Evolutionary conservation across 305 asterid genomes (phyloP).

Genomic region (Ilex paraguariensis): DNA sequence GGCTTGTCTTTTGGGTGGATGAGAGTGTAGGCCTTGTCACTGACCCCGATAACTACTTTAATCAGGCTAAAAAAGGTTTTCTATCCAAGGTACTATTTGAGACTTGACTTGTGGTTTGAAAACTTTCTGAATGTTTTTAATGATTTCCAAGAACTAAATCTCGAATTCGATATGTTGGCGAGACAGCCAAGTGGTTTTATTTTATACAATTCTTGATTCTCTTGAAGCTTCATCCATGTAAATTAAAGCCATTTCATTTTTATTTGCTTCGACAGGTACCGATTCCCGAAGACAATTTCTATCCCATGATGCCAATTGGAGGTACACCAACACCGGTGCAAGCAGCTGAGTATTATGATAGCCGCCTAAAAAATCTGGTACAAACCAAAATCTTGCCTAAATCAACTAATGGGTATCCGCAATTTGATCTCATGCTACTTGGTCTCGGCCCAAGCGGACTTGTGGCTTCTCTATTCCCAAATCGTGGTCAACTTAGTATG

Average conservation of each 20-base stretch:
- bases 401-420: conserved; percentile 31
- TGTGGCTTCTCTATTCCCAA: conserved; percentile 48
- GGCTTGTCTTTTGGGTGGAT: conserved; percentile 84
- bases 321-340: conserved; percentile 16
- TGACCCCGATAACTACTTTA: conserved; percentile 56
- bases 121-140: too few relatives aligned
- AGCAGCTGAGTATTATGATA: conserved; percentile 40
- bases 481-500: conserved; percentile 8
- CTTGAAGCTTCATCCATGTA: too few relatives aligned
- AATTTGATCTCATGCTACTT: conserved; percentile 40
- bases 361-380: conserved; percentile 29
- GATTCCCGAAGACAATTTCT: conserved; percentile 29
- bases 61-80: conserved; percentile 57
- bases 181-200: too few relatives aligned
- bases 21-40: conserved; percentile 77
- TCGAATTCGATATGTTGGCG: too few relatives aligned
- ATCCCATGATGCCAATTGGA: conserved; percentile 25
- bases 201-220: too few relatives aligned
- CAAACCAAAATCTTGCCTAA: conserved; percentile 12
- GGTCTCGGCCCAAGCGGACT: conserved; percentile 54
- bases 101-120: too few relatives aligned
- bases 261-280: conserved; percentile 34
- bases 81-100: conserved; percentile 48
- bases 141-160: too few relatives aligned
- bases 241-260: too few relatives aligned